These are phyloP conservation scores for Ocimum tenuiflorum DNA, from an alignment of 257 asterid species.

Conservation along the genomic window DNA sequence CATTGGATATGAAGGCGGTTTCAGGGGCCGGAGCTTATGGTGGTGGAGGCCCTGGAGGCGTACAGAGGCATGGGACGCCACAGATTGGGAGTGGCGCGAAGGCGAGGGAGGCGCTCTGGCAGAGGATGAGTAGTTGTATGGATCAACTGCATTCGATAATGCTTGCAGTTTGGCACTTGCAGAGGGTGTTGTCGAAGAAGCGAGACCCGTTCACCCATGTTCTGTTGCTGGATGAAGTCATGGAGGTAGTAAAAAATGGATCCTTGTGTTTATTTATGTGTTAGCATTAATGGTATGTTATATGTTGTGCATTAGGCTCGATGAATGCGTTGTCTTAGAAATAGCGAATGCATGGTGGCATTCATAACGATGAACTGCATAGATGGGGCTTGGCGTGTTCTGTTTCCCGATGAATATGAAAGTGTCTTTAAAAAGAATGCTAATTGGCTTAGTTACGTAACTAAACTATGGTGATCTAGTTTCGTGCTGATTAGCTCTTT, in stretches of 20 bases:
- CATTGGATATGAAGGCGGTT: slow-evolving; percentile 92
- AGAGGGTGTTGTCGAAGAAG: slow-evolving; percentile 95
- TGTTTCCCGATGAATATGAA: slow-evolving; percentile 1
- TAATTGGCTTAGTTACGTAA: background rate
- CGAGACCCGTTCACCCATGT: slow-evolving; percentile 95
- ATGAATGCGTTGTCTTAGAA: background rate
- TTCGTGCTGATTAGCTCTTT: background rate
- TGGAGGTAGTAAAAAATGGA: slow-evolving; percentile 43
- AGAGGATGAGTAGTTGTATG: slow-evolving; percentile 81
- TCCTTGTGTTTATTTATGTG: background rate
- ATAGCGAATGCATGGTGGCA: background rate
- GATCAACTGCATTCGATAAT: slow-evolving; percentile 77
- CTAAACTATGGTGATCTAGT: background rate
- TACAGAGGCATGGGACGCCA: slow-evolving; percentile 88
- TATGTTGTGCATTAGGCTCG: background rate
- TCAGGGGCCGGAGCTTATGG: slow-evolving; percentile 61
- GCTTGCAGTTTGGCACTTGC: slow-evolving; percentile 95
- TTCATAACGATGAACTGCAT: background rate
- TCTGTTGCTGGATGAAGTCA: slow-evolving; percentile 83
- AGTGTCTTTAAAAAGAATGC: background rate
- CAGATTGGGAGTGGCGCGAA: slow-evolving; percentile 80
- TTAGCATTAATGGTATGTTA: background rate
- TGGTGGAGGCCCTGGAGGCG: slow-evolving; percentile 84
- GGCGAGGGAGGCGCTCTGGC: slow-evolving; percentile 95
- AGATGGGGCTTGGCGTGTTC: background rate